Conservation (phyloP, 352 stramenopile genomes). For the Globisporangium nagaii region DNA sequence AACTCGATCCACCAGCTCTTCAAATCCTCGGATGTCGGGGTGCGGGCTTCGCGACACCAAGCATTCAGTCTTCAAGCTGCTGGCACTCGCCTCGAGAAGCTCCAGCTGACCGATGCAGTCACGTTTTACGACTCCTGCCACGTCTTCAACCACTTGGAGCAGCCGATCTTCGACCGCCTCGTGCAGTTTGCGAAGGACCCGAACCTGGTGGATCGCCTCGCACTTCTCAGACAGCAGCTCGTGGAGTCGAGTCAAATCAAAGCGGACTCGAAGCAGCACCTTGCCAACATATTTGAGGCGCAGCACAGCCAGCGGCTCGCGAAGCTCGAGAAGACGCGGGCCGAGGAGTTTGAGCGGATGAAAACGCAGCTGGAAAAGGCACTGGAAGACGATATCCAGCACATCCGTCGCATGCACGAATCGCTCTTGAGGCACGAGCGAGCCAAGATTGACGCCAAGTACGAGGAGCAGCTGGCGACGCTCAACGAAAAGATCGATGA, state of each 20-base stretch:
- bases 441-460: slow-evolving; percentile 61
- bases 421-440: slow-evolving; percentile 45
- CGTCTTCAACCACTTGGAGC: slow-evolving; percentile 69
- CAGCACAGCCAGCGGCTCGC: slow-evolving; percentile 30
- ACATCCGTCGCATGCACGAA: slow-evolving; percentile 62
- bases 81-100: slow-evolving; percentile 33
- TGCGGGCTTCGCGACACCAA: slow-evolving; percentile 29
- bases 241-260: slow-evolving; percentile 45
- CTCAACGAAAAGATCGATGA: slow-evolving; percentile 31
- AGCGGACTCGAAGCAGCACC: slow-evolving; percentile 31
- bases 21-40: slow-evolving; percentile 14
- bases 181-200: slow-evolving; percentile 63
- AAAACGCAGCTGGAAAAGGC: slow-evolving; percentile 38
- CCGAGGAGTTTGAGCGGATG: slow-evolving; percentile 32
- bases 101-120: slow-evolving; percentile 56
- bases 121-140: slow-evolving; percentile 46
- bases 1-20: slow-evolving; percentile 53
- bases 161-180: slow-evolving; percentile 62
- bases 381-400: slow-evolving; percentile 54
- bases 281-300: slow-evolving; percentile 42
- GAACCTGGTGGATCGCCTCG: slow-evolving; percentile 46
- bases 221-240: slow-evolving; percentile 46
- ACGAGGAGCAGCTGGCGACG: slow-evolving; percentile 33
- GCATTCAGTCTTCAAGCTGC: slow-evolving; percentile 42
- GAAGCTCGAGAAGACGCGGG: slow-evolving; percentile 32